These are phyloP conservation scores for Tagetes patula DNA, from an alignment of 129 eudicot species.

Conservation along the genomic window DNA sequence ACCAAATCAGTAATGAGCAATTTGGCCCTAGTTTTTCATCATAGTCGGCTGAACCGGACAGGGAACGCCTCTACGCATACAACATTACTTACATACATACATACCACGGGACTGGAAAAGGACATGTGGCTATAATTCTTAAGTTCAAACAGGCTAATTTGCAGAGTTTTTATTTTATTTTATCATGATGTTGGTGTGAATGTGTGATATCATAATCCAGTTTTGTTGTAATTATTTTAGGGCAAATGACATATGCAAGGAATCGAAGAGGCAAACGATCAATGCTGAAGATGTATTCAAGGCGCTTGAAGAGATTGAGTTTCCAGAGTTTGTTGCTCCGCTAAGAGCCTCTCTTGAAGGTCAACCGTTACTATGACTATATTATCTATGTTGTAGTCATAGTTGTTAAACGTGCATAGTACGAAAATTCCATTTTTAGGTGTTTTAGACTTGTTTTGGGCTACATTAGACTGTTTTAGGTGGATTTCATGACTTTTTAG, in stretches of 20 bases:
- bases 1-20: too few species aligned
- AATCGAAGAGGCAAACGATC: conserved; percentile 77
- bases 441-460: too few species aligned
- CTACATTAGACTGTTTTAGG: too few species aligned
- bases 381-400: background rate
- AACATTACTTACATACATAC: background rate
- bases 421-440: too few species aligned
- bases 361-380: background rate
- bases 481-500: too few species aligned
- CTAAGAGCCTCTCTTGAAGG: conserved; percentile 80
- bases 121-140: background rate
- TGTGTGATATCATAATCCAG: background rate
- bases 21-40: too few species aligned
- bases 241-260: conserved; percentile 91
- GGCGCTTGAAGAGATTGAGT: conserved; percentile 94
- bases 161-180: background rate
- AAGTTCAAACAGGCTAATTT: background rate
- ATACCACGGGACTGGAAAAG: background rate
- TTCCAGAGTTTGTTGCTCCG: conserved; percentile 71
- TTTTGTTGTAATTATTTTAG: conserved; percentile 38
- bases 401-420: too few species aligned
- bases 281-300: conserved; percentile 80
- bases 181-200: background rate
- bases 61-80: too few species aligned
- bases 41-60: background rate